Evolutionary conservation across 306 rosid genomes (phyloP).

Genomic region (Neltuma alba): DNA sequence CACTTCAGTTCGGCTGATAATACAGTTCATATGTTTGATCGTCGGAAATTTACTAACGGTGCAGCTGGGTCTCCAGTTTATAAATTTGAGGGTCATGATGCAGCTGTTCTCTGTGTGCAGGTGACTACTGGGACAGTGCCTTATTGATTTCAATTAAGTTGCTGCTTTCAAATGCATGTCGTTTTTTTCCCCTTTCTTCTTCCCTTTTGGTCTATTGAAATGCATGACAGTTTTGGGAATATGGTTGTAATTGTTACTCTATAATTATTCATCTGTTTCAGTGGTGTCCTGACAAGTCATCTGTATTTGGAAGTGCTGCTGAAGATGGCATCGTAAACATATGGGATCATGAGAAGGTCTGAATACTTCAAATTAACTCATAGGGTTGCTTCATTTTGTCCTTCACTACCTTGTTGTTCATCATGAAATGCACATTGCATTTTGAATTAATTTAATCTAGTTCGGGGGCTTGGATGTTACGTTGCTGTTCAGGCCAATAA

Average conservation of each 20-base stretch:
- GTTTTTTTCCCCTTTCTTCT: neutral
- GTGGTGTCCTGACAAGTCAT: constrained; percentile 92
- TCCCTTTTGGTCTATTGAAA: neutral
- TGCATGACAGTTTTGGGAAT: neutral
- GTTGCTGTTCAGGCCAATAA: neutral
- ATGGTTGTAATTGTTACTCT: constrained; percentile 24
- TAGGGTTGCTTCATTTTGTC: constrained; percentile 6
- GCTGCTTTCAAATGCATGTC: neutral
- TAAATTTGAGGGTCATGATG: constrained; percentile 88
- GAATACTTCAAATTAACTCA: constrained; percentile 10
- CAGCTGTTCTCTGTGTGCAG: constrained; percentile 97
- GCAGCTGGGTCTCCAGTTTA: constrained; percentile 78
- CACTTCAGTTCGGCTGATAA: constrained; percentile 90
- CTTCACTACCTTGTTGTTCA: neutral
- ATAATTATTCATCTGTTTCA: constrained; percentile 46
- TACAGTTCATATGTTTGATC: constrained; percentile 87
- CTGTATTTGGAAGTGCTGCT: constrained; percentile 96
- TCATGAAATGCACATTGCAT: neutral
- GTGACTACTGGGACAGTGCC: constrained; percentile 37
- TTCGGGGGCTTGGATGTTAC: neutral
- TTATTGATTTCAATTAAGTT: neutral
- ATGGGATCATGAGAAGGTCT: constrained; percentile 92
- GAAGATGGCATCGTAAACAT: constrained; percentile 91
- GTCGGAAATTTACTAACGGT: constrained; percentile 69
- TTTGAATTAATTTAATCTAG: constrained; percentile 16